Evolutionary conservation across 2,329 filamentous ascomycete species (phyloP).

Genomic region (Paecilomyces dactylethromorphus): DNA sequence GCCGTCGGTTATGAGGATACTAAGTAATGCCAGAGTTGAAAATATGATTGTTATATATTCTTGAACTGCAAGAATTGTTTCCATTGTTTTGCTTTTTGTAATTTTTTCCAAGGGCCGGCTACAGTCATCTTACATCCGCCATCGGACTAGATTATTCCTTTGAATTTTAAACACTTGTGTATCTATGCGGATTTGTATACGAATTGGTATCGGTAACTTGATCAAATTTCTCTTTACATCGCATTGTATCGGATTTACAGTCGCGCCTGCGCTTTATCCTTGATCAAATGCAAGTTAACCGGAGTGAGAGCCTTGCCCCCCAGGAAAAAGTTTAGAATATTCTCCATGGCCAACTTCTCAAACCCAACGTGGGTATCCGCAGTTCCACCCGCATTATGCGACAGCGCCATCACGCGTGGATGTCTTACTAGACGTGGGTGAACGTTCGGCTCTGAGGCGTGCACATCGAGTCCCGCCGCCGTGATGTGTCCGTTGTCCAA

Average conservation of each 20-base stretch:
- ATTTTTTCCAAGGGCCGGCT: too few species aligned
- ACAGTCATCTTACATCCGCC: too few species aligned
- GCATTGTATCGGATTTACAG: background rate
- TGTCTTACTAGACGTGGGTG: slow-evolving; percentile 33
- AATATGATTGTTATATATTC: too few species aligned
- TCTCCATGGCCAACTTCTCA: slow-evolving; percentile 39
- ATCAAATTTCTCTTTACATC: too few species aligned
- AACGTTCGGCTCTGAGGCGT: slow-evolving; percentile 48
- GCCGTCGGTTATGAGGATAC: too few species aligned
- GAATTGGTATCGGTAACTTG: too few species aligned
- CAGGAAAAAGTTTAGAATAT: slow-evolving; percentile 21
- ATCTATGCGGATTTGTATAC: too few species aligned
- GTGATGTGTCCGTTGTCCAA: slow-evolving; percentile 41
- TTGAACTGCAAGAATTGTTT: too few species aligned
- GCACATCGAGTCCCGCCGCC: slow-evolving; percentile 48
- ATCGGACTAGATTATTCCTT: too few species aligned
- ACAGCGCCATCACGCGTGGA: slow-evolving; percentile 39
- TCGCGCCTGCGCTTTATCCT: background rate
- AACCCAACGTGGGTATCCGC: slow-evolving; percentile 44
- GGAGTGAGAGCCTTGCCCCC: slow-evolving; percentile 4
- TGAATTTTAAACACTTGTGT: too few species aligned
- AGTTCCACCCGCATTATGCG: slow-evolving; percentile 42
- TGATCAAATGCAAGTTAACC: slow-evolving; percentile 7
- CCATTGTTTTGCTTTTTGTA: too few species aligned
- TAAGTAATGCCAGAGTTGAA: too few species aligned